Conservation (phyloP, 768 basidiomycete species). For the Floccularia luteovirens region DNA sequence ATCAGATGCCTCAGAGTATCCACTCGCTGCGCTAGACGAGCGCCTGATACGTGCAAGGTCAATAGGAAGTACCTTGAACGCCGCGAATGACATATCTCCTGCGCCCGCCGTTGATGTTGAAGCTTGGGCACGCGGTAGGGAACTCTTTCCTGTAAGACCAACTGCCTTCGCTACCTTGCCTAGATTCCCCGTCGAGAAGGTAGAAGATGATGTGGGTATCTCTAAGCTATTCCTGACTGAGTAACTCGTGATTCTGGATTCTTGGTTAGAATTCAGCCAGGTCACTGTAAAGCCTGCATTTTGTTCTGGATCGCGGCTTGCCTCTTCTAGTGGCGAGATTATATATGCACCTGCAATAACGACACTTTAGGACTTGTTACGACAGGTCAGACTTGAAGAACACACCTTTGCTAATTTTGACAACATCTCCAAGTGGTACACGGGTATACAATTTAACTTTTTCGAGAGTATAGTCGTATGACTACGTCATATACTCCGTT, state of each 20-base stretch:
- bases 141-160: constrained; percentile 15
- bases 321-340: constrained; percentile 86
- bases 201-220: constrained; percentile 11
- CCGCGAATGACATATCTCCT: constrained; percentile 45
- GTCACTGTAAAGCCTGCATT: constrained; percentile 83
- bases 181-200: constrained; percentile 3
- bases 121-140: constrained; percentile 19
- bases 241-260: constrained; percentile 78
- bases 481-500: constrained; percentile 32
- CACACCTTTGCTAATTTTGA: constrained; percentile 70
- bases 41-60: constrained; percentile 49
- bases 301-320: constrained; percentile 79
- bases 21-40: constrained; percentile 36
- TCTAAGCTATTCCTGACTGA: constrained; percentile 69
- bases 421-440: constrained; percentile 78
- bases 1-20: constrained; percentile 50
- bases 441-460: constrained; percentile 89
- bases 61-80: constrained; percentile 77
- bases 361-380: constrained; percentile 1
- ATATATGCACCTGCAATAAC: constrained; percentile 78
- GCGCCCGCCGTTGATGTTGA: constrained; percentile 12
- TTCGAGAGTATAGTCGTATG: constrained; percentile 88
- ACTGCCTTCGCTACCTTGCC: constrained; percentile 13
- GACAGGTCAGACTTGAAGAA: not conserved
- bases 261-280: constrained; percentile 69